Evolutionary conservation across 371 early-diverging fungal species (phyloP).

Genomic region (Nematocida minor): DNA sequence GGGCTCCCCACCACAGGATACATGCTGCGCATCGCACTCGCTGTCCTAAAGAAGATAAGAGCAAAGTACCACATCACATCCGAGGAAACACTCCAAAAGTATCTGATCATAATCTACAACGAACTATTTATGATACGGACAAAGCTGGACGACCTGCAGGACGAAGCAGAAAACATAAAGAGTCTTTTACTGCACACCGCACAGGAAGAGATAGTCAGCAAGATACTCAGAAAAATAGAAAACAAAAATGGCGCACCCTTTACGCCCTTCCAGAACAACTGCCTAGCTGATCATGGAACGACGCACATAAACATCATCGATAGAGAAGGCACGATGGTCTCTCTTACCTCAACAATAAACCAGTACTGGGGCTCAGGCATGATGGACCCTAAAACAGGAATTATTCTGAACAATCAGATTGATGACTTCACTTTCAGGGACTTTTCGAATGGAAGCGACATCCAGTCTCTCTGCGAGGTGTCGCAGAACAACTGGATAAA

Average conservation of each 20-base stretch:
- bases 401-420: constrained; percentile 91
- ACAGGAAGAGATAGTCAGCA: background rate
- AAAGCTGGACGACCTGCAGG: background rate
- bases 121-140: background rate
- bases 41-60: background rate
- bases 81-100: background rate
- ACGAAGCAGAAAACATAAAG: background rate
- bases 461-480: constrained; percentile 66
- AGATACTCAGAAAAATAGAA: background rate
- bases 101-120: background rate
- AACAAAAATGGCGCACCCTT: background rate
- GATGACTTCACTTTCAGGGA: constrained; percentile 90
- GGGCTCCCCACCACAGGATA: background rate
- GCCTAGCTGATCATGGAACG: constrained; percentile 80
- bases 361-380: constrained; percentile 81
- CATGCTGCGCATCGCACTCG: background rate
- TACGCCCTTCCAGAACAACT: background rate
- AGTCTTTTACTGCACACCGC: background rate
- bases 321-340: constrained; percentile 74
- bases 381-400: constrained; percentile 82
- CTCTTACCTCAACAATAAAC: constrained; percentile 80
- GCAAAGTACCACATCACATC: background rate
- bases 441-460: constrained; percentile 73
- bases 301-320: constrained; percentile 86
- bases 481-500: constrained; percentile 74